Conservation (phyloP, 352 stramenopile species). For the Phytophthora macrochlamydospora region DNA sequence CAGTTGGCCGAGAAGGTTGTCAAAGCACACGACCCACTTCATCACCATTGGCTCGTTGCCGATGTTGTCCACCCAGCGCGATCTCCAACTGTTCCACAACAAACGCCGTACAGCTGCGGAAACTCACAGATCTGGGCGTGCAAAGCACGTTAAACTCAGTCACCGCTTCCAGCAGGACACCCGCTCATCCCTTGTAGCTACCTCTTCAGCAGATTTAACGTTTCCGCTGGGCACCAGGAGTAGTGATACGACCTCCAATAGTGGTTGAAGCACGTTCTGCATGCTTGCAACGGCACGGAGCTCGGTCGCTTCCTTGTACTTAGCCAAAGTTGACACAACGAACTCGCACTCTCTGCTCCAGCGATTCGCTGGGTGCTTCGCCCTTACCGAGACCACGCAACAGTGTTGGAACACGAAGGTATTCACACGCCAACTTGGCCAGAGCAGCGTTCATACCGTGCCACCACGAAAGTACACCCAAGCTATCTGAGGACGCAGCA, state of each 20-base stretch:
- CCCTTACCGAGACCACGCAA: conserved; percentile 23
- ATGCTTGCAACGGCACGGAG: conserved; percentile 59
- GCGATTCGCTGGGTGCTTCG: conserved; percentile 11
- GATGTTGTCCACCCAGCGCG: conserved; percentile 37
- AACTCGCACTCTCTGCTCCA: conserved; percentile 61
- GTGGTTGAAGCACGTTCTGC: conserved; percentile 59
- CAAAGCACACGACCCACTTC: conserved; percentile 76
- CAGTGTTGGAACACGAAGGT: conserved; percentile 37
- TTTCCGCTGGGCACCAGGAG: conserved; percentile 33
- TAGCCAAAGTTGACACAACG: conserved; percentile 56
- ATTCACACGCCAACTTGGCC: conserved; percentile 68
- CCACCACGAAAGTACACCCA: conserved; percentile 58
- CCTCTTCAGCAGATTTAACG: conserved; percentile 1
- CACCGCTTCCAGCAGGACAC: conserved; percentile 60
- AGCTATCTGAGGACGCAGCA: conserved; percentile 44
- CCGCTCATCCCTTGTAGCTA: conserved; percentile 27
- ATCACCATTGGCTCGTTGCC: conserved; percentile 57
- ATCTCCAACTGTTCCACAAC: conserved; percentile 64
- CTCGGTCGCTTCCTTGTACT: conserved; percentile 68
- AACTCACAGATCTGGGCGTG: conserved; percentile 70
- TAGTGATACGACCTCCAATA: conserved; percentile 67
- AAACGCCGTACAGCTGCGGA: conserved; percentile 77
- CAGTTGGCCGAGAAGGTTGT: conserved; percentile 58
- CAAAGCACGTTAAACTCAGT: conserved; percentile 71
- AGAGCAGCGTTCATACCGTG: conserved; percentile 77